These are phyloP conservation scores for Fomitopsis pulvina DNA, from an alignment of 768 basidiomycete species.

Conservation along the genomic window DNA sequence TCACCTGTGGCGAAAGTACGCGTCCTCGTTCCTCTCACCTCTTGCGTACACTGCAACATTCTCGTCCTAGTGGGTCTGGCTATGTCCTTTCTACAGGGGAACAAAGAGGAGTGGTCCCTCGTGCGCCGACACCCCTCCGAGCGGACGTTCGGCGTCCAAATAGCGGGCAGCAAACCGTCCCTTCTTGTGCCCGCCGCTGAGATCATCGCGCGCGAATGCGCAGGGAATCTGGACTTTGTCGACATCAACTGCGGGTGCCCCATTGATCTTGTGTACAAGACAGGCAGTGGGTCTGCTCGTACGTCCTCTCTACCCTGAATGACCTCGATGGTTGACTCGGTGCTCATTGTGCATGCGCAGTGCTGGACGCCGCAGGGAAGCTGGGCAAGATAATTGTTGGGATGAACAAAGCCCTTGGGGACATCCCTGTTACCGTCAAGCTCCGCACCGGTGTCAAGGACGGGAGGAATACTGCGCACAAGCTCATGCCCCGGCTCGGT, in stretches of 20 bases:
- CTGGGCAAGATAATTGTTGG: constrained; percentile 84
- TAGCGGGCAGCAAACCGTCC: constrained; percentile 84
- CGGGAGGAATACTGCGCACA: constrained; percentile 79
- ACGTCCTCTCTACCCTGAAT: constrained; percentile 26
- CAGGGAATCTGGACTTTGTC: constrained; percentile 74
- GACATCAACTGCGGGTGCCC: constrained; percentile 97
- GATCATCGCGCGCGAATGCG: constrained; percentile 63
- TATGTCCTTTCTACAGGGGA: constrained; percentile 79
- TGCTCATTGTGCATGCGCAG: constrained; percentile 32
- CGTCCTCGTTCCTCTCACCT: not conserved
- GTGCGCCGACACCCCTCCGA: constrained; percentile 87
- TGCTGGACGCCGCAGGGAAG: constrained; percentile 77
- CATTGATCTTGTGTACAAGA: constrained; percentile 91
- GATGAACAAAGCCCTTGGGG: constrained; percentile 87
- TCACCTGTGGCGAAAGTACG: constrained; percentile 91
- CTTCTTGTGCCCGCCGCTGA: constrained; percentile 80
- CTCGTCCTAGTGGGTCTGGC: constrained; percentile 76
- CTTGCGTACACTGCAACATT: not conserved
- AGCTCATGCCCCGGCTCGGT: constrained; percentile 75
- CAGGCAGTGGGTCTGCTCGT: constrained; percentile 88
- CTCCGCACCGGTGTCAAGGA: constrained; percentile 93
- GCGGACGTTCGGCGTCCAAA: constrained; percentile 81
- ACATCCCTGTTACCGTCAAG: constrained; percentile 87
- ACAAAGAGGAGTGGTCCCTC: constrained; percentile 92
- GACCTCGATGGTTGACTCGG: not conserved